Percentiles rank a stretch among this genome's conserved stretches.
These are phyloP conservation scores for Monosporascus sp. DNA, from an alignment of 2,329 filamentous ascomycete genomes.

Conservation along the genomic window DNA sequence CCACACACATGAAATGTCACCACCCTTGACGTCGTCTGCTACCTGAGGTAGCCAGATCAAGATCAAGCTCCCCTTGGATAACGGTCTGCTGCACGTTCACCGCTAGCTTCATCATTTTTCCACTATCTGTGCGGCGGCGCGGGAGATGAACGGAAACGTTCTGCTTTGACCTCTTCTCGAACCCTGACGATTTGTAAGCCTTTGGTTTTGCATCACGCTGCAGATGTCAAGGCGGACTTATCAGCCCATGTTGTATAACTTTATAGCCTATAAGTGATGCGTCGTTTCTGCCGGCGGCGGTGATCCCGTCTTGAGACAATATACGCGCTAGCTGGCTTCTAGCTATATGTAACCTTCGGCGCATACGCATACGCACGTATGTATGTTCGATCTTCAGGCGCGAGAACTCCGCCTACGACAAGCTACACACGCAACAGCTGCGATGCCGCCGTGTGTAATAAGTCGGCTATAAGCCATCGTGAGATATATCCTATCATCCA, in stretches of 20 bases:
- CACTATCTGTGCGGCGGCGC: background rate
- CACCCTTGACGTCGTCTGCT: background rate
- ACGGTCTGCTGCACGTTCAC: background rate
- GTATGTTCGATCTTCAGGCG: too few species aligned
- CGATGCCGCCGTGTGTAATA: too few species aligned
- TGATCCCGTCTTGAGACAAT: background rate
- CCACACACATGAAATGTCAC: background rate
- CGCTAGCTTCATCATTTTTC: background rate
- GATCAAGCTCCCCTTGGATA: background rate
- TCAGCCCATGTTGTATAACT: too few species aligned
- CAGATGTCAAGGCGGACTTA: too few species aligned
- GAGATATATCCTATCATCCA: too few species aligned
- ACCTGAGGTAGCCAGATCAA: background rate
- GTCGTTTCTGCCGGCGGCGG: background rate
- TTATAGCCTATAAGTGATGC: too few species aligned
- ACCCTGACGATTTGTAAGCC: background rate
- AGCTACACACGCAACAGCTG: too few species aligned
- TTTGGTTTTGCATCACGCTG: too few species aligned
- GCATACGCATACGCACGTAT: too few species aligned
- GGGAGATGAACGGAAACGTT: background rate
- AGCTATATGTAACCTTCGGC: too few species aligned
- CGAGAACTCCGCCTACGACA: too few species aligned
- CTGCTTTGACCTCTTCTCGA: background rate
- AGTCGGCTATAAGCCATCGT: too few species aligned
- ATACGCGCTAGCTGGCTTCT: background rate